Percentiles rank a stretch among this genome's conserved stretches.
Evolutionary conservation across 2,329 filamentous ascomycete species (phyloP).

Genomic region (Amauroascus verrucosus): DNA sequence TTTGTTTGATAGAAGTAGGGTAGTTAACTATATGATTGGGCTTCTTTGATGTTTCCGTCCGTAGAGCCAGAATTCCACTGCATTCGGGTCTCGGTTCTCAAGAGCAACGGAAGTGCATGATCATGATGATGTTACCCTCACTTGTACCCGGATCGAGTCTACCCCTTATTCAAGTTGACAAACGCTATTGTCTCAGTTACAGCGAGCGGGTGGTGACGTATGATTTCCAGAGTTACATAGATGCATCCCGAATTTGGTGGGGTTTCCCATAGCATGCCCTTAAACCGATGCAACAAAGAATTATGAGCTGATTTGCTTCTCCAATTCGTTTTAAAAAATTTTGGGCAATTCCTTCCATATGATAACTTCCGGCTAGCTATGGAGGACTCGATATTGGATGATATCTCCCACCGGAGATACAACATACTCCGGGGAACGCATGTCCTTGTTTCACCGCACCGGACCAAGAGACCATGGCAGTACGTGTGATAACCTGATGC

Average conservation of each 20-base stretch:
- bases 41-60: background rate
- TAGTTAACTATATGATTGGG: too few relatives aligned
- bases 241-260: background rate
- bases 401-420: constrained; percentile 91
- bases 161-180: too few relatives aligned
- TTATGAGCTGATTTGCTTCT: background rate
- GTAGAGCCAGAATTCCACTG: background rate
- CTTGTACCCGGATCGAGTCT: too few relatives aligned
- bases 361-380: constrained; percentile 35
- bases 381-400: constrained; percentile 71
- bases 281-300: background rate
- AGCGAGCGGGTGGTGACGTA: background rate
- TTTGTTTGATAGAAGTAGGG: too few relatives aligned
- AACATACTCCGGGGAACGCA: constrained; percentile 85
- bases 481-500: constrained; percentile 42
- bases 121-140: too few relatives aligned
- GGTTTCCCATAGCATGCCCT: background rate
- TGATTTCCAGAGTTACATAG: background rate
- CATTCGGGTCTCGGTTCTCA: too few relatives aligned
- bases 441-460: constrained; percentile 89
- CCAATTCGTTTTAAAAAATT: background rate
- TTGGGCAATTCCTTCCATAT: background rate
- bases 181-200: too few relatives aligned
- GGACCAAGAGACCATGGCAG: constrained; percentile 98
- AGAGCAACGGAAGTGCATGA: too few relatives aligned